These are phyloP conservation scores for Tricholoma bakamatsutake DNA, from an alignment of 768 basidiomycete species.

Conservation along the genomic window DNA sequence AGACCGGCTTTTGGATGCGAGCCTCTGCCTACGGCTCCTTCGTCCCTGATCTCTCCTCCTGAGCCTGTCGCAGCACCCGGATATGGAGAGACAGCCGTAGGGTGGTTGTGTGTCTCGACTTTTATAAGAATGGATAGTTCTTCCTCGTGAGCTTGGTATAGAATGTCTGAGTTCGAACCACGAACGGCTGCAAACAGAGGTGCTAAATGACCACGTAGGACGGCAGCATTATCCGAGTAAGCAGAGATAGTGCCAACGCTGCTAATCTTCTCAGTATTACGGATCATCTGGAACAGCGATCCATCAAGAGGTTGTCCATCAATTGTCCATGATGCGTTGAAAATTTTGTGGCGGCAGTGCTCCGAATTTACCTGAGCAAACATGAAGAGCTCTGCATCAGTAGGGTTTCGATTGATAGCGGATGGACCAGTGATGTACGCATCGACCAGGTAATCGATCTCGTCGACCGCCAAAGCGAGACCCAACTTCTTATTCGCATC, in stretches of 20 bases:
- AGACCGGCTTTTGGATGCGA: conserved; percentile 96
- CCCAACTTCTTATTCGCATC: conserved; percentile 81
- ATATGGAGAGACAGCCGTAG: conserved; percentile 96
- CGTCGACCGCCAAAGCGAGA: conserved; percentile 83
- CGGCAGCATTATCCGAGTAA: conserved; percentile 97
- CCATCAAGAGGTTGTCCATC: conserved; percentile 58
- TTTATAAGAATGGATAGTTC: conserved; percentile 89
- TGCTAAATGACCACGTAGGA: conserved; percentile 71
- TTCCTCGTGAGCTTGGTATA: conserved; percentile 59
- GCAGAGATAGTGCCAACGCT: conserved; percentile 85
- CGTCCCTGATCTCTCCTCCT: conserved; percentile 97
- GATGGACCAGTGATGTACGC: conserved; percentile 73
- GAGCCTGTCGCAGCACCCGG: conserved; percentile 99
- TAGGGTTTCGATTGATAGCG: conserved; percentile 78
- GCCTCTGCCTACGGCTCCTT: conserved; percentile 92
- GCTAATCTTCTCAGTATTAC: conserved; percentile 83
- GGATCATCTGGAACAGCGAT: conserved; percentile 94
- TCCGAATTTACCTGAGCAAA: conserved; percentile 99
- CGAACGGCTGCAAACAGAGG: conserved; percentile 65
- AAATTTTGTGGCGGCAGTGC: conserved; percentile 99
- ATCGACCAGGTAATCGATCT: conserved; percentile 87
- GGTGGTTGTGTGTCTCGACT: conserved; percentile 99
- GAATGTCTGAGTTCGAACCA: conserved; percentile 17
- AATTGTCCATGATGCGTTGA: conserved; percentile 95
- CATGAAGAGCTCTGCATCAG: conserved; percentile 99